Conservation (phyloP, 2,329 filamentous ascomycete species). For the Fusarium camptoceras region DNA sequence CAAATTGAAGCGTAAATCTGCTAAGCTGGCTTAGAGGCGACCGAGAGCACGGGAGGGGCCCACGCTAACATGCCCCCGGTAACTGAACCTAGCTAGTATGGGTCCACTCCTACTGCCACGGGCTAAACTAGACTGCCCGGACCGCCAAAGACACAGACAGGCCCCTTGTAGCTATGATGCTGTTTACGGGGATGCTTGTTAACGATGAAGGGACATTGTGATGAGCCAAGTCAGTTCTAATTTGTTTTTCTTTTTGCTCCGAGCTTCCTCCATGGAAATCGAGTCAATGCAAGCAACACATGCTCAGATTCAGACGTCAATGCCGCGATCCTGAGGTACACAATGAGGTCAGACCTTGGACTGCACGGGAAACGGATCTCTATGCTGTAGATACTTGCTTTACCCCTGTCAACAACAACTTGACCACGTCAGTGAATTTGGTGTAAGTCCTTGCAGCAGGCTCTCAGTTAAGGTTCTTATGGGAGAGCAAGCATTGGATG, state of each 20-base stretch:
- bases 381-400: not conserved
- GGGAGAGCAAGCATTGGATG: not conserved
- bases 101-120: constrained; percentile 15
- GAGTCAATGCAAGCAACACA: constrained; percentile 15
- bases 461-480: constrained; percentile 25
- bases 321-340: constrained; percentile 25
- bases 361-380: not conserved
- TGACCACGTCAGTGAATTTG: constrained; percentile 29
- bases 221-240: constrained; percentile 23
- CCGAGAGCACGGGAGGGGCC: constrained; percentile 31
- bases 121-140: constrained; percentile 6
- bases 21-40: constrained; percentile 19
- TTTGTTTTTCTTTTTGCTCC: constrained; percentile 7
- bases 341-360: constrained; percentile 39
- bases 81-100: constrained; percentile 15
- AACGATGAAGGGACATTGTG: constrained; percentile 20
- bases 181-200: constrained; percentile 25
- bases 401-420: constrained; percentile 23
- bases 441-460: constrained; percentile 26
- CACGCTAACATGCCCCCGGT: constrained; percentile 34
- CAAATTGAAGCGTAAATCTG: constrained; percentile 31
- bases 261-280: not conserved
- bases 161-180: constrained; percentile 31
- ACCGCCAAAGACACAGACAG: constrained; percentile 23
- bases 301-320: constrained; percentile 18